Base-by-base conservation (phyloP, 352 stramenopile species). In the Globisporangium canariense region DNA sequence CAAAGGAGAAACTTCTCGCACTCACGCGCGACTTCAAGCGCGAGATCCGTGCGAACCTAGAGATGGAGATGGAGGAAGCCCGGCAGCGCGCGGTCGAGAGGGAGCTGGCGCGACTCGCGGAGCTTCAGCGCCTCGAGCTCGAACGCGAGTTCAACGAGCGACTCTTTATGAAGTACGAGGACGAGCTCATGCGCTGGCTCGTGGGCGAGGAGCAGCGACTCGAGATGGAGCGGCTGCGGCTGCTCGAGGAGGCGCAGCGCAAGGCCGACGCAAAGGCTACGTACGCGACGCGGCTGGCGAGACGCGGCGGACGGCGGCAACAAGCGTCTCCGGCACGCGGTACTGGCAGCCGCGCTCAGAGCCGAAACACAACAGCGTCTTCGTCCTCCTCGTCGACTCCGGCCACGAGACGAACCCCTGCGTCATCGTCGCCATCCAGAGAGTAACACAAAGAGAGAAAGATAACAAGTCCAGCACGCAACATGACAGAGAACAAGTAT, bases 121-220 rank as follows among this genome's bases (percentile, higher is more conserved):
- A 82, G 50, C 66, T 73, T 43, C 60, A 65, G 32, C 64, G 66
- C 3, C 64, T 77, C 11, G 81, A 88, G 40, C 57, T 70, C 5
- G 70, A 77, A 30, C 76, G 73, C 3, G 77, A 92, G 66, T 64
- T 77, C 41, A 70, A 81, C 32, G 83, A 92, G 67, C 66, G 61
- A 34, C 69, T 83, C 53, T 68, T 73, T 41, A 88, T 92, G 76
- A 76, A 84, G 64, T 92, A 89, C 65, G 79, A 92, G 60, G 81
- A 92, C 50, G 77, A 90, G 58, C 76, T 75, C 60, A 86, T 75
- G 71, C 66, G 69, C 38, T 92, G 83, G 83, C 56, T 88, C 55
- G 59, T 80, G 20, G 67, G 60, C 8, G 81, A 92, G 52, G 67
- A 80, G 51, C 51, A 64, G 22, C 70, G 83, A 4, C 52, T 92